These are phyloP conservation scores for Kappamyces sp. DNA, from an alignment of 192 early-diverging fungal genomes.

Conservation along the genomic window DNA sequence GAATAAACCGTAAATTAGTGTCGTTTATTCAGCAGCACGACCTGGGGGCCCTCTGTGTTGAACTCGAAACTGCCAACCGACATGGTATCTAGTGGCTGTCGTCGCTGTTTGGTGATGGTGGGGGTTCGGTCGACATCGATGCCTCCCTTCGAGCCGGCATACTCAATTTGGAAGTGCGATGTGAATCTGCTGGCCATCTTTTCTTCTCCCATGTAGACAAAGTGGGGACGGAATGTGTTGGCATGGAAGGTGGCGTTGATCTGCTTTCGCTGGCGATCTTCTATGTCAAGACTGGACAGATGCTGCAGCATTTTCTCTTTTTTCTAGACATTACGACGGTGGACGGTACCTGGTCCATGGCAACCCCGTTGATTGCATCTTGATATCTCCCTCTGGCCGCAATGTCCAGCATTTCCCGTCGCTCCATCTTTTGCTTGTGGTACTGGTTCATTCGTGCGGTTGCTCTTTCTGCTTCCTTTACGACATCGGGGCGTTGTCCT, in stretches of 20 bases:
- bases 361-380: neutral
- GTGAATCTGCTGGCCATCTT: slow-evolving; percentile 6
- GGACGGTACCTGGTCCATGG: neutral
- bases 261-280: slow-evolving; percentile 6
- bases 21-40: no score
- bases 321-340: slow-evolving; percentile 2
- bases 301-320: slow-evolving; percentile 8
- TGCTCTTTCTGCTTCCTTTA: neutral
- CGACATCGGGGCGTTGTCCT: neutral
- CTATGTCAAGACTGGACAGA: neutral
- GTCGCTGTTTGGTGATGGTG: no score
- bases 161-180: slow-evolving; percentile 12
- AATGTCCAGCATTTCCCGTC: neutral
- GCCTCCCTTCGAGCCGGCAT: no score
- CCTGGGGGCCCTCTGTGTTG: no score
- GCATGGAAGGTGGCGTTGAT: slow-evolving; percentile 10
- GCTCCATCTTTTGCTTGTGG: neutral
- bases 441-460: neutral
- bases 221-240: neutral
- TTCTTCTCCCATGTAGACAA: neutral
- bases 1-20: no score
- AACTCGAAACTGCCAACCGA: no score
- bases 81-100: no score
- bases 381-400: neutral
- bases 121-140: no score